Percentiles rank a stretch among this genome's conserved stretches.
Evolutionary conservation across 352 stramenopile species (phyloP).

Genomic region (Saprolegnia parasitica): DNA sequence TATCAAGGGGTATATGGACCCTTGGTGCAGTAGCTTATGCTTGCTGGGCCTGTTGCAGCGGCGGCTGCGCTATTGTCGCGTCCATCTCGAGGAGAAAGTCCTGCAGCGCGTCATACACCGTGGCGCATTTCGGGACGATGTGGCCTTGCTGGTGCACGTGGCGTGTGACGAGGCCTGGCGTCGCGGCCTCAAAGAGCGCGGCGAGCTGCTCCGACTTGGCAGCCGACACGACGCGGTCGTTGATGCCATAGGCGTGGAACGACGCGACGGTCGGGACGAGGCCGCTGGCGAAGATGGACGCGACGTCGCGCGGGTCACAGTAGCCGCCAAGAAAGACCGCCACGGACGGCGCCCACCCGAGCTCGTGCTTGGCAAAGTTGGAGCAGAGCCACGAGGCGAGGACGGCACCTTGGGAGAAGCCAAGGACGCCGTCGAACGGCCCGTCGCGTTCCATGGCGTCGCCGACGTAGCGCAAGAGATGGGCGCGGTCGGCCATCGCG

Average conservation of each 20-base stretch:
- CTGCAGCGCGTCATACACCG: background rate
- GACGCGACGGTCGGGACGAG: conserved; percentile 49
- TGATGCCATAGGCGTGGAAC: conserved; percentile 72
- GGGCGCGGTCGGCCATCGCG: conserved; percentile 40
- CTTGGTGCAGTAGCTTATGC: no score
- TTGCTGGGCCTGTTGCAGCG: conserved; percentile 9
- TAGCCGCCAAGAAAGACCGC: conserved; percentile 77
- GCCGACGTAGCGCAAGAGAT: conserved; percentile 45
- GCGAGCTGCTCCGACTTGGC: conserved; percentile 64
- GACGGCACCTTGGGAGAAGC: conserved; percentile 39
- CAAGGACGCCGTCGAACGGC: conserved; percentile 27
- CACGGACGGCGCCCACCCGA: conserved; percentile 64
- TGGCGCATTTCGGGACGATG: conserved; percentile 59
- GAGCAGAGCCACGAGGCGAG: conserved; percentile 79
- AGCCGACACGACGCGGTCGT: conserved; percentile 75
- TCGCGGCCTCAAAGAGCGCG: conserved; percentile 48
- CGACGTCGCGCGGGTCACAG: conserved; percentile 52
- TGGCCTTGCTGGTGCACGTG: conserved; percentile 70
- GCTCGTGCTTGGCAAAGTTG: conserved; percentile 47
- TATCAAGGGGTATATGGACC: no score
- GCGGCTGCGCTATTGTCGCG: background rate
- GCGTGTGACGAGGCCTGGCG: conserved; percentile 47
- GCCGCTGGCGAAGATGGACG: conserved; percentile 39
- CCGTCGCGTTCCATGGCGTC: conserved; percentile 8
- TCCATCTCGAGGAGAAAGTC: conserved; percentile 8